Conservation (phyloP, 768 basidiomycete genomes). For the Saitozyma sp. region DNA sequence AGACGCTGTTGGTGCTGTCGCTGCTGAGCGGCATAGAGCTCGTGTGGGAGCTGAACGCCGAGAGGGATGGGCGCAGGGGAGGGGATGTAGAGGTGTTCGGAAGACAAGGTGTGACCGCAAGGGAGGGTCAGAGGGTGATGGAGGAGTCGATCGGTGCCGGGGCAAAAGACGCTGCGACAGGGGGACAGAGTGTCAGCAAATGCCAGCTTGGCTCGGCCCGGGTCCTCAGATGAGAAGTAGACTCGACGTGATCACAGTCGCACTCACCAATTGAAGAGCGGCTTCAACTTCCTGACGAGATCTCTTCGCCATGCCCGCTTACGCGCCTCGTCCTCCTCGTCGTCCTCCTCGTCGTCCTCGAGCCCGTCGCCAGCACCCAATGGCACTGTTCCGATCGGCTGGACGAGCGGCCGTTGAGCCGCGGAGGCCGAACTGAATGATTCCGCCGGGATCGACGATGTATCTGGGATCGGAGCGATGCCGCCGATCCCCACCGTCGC, state of each 20-base stretch:
- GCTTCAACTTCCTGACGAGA: conserved; percentile 33
- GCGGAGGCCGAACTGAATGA: too few species aligned
- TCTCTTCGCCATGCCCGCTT: conserved; percentile 13
- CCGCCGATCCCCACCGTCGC: too few species aligned
- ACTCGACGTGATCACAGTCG: background rate
- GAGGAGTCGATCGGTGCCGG: conserved; percentile 50
- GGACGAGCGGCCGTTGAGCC: too few species aligned
- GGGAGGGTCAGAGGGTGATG: conserved; percentile 62
- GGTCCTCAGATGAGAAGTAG: background rate
- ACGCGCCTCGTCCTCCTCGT: conserved; percentile 26
- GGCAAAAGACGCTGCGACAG: conserved; percentile 42
- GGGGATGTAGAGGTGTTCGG: conserved; percentile 56
- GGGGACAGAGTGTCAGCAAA: background rate
- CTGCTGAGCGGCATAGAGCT: conserved; percentile 55
- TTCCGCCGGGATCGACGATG: too few species aligned
- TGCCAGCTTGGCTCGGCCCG: background rate
- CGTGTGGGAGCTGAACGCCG: conserved; percentile 53
- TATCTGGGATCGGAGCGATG: too few species aligned
- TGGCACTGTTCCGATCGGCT: background rate
- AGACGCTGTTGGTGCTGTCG: conserved; percentile 40
- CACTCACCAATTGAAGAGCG: conserved; percentile 8
- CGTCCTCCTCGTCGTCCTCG: conserved; percentile 33
- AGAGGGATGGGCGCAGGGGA: conserved; percentile 49
- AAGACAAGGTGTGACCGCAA: conserved; percentile 83
- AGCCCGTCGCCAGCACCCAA: conserved; percentile 11